A percentile compares a stretch with the other conserved stretches of the same genome.
phyloP scores from a whole-genome alignment of 2,329 filamentous ascomycete species.

The Leptographium lundbergii region DNA sequence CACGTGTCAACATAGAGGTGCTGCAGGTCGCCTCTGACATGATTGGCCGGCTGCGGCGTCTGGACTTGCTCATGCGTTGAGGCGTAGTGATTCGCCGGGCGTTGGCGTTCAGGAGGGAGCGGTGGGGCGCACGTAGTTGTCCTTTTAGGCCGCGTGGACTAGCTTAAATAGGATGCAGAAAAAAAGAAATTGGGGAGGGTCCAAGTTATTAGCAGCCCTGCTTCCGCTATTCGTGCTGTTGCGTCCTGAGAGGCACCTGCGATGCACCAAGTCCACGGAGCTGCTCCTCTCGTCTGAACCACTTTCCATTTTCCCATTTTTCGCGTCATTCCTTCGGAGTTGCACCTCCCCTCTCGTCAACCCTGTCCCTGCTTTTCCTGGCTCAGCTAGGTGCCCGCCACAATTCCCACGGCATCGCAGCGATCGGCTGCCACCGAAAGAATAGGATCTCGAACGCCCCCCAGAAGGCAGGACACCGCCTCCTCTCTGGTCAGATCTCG shows the following conservation, averaged over 20 bases:
- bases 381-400: neutral
- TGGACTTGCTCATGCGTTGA: neutral
- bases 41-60: neutral
- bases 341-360: neutral
- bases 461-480: neutral
- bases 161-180: neutral
- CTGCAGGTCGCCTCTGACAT: neutral
- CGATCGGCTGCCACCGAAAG: neutral
- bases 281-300: neutral
- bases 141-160: neutral
- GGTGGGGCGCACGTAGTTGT: neutral
- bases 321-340: neutral
- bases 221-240: neutral
- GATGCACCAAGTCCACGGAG: neutral
- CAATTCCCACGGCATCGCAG: neutral
- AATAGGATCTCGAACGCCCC: neutral
- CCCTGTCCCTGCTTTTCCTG: neutral
- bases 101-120: conserved; percentile 10
- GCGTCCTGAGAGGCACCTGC: neutral
- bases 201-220: neutral
- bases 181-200: neutral
- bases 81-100: neutral
- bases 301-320: neutral
- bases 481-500: neutral
- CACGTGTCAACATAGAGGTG: neutral